Base-by-base conservation (phyloP, 1,284 basidiomycete species). In the Rhodotorula mucilaginosa region DNA sequence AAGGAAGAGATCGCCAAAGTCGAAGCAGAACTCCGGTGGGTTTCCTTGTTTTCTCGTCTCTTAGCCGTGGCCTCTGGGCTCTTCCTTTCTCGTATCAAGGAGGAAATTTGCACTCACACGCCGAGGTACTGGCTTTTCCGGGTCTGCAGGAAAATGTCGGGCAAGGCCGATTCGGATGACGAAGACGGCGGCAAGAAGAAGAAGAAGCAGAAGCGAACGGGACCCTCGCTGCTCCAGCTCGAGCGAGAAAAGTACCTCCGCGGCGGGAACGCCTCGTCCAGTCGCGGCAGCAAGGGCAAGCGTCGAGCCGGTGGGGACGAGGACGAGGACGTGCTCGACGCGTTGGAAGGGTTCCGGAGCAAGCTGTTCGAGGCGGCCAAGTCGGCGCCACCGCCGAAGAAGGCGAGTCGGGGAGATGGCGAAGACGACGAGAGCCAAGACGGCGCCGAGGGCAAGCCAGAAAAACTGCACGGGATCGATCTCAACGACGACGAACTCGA, bases 1-100 rank as follows among this genome's bases (percentile, higher is more conserved):
- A 86, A 88, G 79, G 85, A 87, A 8, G 90, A 95, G 80, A 94
- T 97, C 68, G 89, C 88, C 77, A 88, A 87, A 75, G 91, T 97
- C 86, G 91, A 97, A 81, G 88, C 88, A 5, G 90, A 93, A 65
- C 90, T 97, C 68, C 76, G 70, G 71, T 68, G 31, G 16, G 68
- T 75, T 44, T 23, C 31, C 2, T 29, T 56, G 8, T 26, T 19
- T 5, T 12, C 47, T n/a, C 26, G 26, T 26, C 10, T 21, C 10
- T 49, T 31, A 1, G 4, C n/a, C 21, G 26, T 47, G 10, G 6
- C 21, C 19, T 1, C 2, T 12, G 39, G 49, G 18, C 39, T 10
- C n/a, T 4, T 39, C 5, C 2, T 34, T 23, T 34, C 34, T 34
- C 34, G 34, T 34, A 8, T 34, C 34, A 34, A 34, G 34, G 7